Evolutionary conservation across 345 rosid species (phyloP), one percentile per base, ranked within the genome.

Genomic region (Noccaea caerulescens): DNA sequence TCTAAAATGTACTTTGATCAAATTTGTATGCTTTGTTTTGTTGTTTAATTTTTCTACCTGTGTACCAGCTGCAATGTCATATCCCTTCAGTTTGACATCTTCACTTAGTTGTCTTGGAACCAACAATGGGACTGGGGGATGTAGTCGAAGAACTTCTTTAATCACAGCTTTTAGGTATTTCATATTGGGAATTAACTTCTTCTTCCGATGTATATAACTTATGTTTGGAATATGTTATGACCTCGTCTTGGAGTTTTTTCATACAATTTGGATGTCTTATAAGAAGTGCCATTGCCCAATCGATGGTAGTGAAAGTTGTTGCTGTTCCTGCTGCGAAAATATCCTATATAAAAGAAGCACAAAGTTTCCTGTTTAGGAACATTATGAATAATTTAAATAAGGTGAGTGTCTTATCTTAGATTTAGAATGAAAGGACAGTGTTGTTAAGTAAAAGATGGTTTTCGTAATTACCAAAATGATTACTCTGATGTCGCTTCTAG

Each of bases 201-300:
- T 69, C 75, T 10, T 79, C 76, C 0, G 58, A 43, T 25, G 79
- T 30, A 23, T 33, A 23, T 7, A 42, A 7, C 4, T 72, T 72
- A 8, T 42, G 33, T 10, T 20, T 53, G 1, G 36, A 18, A 13
- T 44, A 34, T 27, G 32, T 8, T 33, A 73, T 56, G n/a, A 73
- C 33, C 61, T 80, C 84, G 1, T 73, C 66, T 66, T 69, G 79
- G 8, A 77, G 37, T 39, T 49, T 61, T 10, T 76, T 63, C 77
- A 80, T 66, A 8, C 37, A 43, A 12, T 34, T 9, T 16, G 81
- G 81, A 37, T 83, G 70, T 66, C 63, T 80, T 9, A 78, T 10
- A 5, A 83, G 73, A 30, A 78, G 73, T 0, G 67, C 42, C 82
- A 80, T 80, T 42, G 57, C 39, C 86, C 86, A 83, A 23, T 80